phyloP scores from a whole-genome alignment of 179 eudicot species.

The Nepenthes alata region DNA sequence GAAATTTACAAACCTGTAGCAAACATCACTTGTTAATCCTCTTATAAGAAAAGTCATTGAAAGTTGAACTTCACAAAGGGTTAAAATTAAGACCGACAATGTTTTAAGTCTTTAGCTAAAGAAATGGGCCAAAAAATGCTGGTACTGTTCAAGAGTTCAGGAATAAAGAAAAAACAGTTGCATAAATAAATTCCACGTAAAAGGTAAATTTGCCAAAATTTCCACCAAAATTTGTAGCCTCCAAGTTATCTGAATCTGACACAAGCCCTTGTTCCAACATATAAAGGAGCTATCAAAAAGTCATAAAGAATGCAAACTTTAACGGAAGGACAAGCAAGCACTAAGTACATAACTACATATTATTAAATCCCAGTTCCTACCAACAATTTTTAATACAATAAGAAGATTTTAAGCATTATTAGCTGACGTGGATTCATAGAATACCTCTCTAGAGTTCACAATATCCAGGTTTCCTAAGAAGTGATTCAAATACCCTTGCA shows the following conservation, averaged over 20 bases:
- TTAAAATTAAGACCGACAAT: background rate
- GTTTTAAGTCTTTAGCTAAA: too few relatives aligned
- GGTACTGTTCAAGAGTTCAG: too few relatives aligned
- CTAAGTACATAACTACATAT: too few relatives aligned
- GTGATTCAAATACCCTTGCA: constrained; percentile 69
- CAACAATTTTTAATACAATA: background rate
- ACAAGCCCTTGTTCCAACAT: too few relatives aligned
- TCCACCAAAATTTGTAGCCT: background rate
- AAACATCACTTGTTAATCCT: background rate
- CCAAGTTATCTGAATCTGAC: too few relatives aligned
- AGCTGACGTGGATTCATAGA: background rate
- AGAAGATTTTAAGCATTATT: background rate
- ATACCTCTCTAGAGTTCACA: constrained; percentile 64
- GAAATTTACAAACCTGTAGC: constrained; percentile 54
- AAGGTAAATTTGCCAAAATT: background rate
- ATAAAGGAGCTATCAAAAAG: too few relatives aligned
- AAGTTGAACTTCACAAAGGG: background rate
- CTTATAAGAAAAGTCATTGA: background rate
- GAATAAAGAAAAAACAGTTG: background rate
- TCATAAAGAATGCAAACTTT: too few relatives aligned
- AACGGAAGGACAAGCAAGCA: too few relatives aligned
- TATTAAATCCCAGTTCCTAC: too few relatives aligned
- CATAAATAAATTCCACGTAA: background rate
- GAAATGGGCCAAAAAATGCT: too few relatives aligned
- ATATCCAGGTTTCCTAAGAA: constrained; percentile 53